Conservation (phyloP, 345 rosid genomes). For the Raphanus raphanistrum region DNA sequence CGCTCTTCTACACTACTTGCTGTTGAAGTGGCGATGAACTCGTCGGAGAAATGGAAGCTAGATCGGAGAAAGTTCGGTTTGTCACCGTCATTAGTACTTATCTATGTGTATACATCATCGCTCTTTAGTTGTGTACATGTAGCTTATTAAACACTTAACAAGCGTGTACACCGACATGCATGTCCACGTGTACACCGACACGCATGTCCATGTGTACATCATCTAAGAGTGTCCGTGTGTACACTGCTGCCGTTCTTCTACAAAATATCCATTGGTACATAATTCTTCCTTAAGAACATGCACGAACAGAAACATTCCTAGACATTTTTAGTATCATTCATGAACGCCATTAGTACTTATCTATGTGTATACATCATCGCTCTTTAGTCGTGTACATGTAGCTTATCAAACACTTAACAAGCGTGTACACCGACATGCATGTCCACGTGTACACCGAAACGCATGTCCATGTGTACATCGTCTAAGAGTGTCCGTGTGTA, state of each 20-base stretch:
- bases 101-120: too few species aligned
- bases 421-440: too few species aligned
- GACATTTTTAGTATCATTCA: background rate
- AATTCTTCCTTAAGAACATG: background rate
- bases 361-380: too few species aligned
- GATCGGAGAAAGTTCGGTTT: background rate
- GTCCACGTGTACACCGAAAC: too few species aligned
- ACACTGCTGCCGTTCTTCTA: too few species aligned
- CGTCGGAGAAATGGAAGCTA: background rate
- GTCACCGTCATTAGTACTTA: background rate
- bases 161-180: too few species aligned
- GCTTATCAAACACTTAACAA: too few species aligned
- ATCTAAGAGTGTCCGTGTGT: background rate
- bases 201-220: background rate
- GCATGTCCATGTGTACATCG: background rate
- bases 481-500: background rate
- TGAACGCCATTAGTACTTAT: background rate
- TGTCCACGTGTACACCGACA: too few species aligned
- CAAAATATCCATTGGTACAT: too few species aligned
- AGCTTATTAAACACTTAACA: too few species aligned
- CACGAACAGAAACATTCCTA: background rate
- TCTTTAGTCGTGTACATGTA: too few species aligned
- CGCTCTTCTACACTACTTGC: background rate
- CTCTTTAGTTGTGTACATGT: too few species aligned
- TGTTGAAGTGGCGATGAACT: background rate